Conservation (phyloP, 352 stramenopile genomes). For the Phytophthora meadii region DNA sequence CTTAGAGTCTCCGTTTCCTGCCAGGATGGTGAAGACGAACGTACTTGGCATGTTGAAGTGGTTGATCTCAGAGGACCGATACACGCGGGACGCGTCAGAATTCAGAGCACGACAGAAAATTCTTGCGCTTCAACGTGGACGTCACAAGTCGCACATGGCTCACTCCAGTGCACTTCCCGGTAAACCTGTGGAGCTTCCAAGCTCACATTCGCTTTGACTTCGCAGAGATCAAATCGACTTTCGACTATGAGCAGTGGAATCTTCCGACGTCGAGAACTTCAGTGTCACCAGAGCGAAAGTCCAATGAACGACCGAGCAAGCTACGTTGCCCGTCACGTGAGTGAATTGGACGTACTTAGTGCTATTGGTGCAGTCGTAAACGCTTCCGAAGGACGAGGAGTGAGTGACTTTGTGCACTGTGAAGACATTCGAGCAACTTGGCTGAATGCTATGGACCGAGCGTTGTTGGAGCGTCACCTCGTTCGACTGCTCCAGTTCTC, state of each 20-base stretch:
- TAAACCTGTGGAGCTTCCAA: neutral
- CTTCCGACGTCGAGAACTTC: slow-evolving; percentile 21
- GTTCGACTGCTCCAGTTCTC: slow-evolving; percentile 14
- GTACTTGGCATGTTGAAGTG: slow-evolving; percentile 16
- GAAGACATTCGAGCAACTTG: slow-evolving; percentile 13
- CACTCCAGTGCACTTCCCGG: slow-evolving; percentile 12
- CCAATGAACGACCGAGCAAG: slow-evolving; percentile 22
- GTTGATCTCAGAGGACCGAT: neutral
- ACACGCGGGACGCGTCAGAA: slow-evolving; percentile 20
- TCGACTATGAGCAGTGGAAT: slow-evolving; percentile 6
- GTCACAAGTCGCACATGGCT: slow-evolving; percentile 16
- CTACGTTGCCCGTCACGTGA: slow-evolving; percentile 21
- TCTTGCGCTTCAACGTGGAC: slow-evolving; percentile 32
- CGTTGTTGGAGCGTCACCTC: slow-evolving; percentile 20
- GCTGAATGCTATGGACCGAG: slow-evolving; percentile 5
- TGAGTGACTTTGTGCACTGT: slow-evolving; percentile 14
- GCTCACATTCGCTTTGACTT: slow-evolving; percentile 16
- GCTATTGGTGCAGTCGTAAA: slow-evolving; percentile 17
- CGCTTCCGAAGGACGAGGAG: slow-evolving; percentile 1
- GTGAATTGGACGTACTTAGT: slow-evolving; percentile 18
- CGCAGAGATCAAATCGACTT: neutral
- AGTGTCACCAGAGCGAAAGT: slow-evolving; percentile 12
- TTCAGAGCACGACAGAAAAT: slow-evolving; percentile 15
- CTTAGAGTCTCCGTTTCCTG: neutral
- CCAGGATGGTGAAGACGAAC: slow-evolving; percentile 1